phyloP scores from a whole-genome alignment of 2,329 filamentous ascomycete species.

The Fusarium camptoceras region DNA sequence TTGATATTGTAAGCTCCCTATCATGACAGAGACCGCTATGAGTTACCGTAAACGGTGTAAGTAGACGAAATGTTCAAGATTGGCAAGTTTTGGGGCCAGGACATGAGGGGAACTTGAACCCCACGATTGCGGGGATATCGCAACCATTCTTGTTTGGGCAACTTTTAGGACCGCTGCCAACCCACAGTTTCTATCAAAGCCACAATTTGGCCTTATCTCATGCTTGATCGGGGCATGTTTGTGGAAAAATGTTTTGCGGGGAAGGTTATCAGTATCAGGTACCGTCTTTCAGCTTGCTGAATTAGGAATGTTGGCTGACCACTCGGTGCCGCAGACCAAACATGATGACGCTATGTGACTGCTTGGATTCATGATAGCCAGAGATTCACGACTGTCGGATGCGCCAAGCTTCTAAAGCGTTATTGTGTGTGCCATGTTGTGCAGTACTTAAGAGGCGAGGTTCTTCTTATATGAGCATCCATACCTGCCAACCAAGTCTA shows the following conservation, averaged over 20 bases:
- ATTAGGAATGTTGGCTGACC: slow-evolving; percentile 24
- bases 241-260: slow-evolving; percentile 3
- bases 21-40: not conserved
- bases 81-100: slow-evolving; percentile 31
- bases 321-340: not conserved
- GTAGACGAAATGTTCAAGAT: slow-evolving; percentile 7
- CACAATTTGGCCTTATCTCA: slow-evolving; percentile 12
- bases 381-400: not conserved
- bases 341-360: not conserved
- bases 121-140: slow-evolving; percentile 20
- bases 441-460: slow-evolving; percentile 24
- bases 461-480: not conserved
- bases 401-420: slow-evolving; percentile 18
- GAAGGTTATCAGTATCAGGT: not conserved
- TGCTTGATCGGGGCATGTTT: slow-evolving; percentile 28
- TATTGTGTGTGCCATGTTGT: not conserved
- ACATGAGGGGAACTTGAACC: slow-evolving; percentile 4
- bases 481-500: not conserved
- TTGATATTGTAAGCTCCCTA: not conserved
- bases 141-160: slow-evolving; percentile 28
- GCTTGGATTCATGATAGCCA: not conserved
- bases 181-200: not conserved
- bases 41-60: not conserved
- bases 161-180: slow-evolving; percentile 31
- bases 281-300: not conserved